A percentile compares a stretch with the other conserved stretches of the same genome.
Conservation (phyloP, 208 protist species). For the Acanthamoeba lugdunensis region DNA sequence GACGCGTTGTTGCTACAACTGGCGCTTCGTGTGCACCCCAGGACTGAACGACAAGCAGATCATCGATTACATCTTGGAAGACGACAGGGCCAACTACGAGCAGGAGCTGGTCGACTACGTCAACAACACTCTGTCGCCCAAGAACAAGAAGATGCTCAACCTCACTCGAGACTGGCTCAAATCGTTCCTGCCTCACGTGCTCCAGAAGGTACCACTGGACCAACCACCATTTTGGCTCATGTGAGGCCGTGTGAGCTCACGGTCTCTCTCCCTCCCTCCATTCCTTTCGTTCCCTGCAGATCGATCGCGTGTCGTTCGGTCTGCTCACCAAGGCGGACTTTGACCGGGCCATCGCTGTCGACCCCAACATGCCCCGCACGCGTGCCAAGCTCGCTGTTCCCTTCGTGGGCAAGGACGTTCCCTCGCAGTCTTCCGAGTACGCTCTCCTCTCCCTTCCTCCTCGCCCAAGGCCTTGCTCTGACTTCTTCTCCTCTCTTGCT, state of each 20-base stretch:
- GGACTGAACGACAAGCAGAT: constrained; percentile 74
- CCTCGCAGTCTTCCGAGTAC: constrained; percentile 91
- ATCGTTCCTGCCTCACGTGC: constrained; percentile 92
- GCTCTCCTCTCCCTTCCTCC: neutral
- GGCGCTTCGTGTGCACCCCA: neutral
- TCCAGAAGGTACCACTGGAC: constrained; percentile 80
- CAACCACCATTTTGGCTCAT: neutral
- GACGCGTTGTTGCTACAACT: neutral
- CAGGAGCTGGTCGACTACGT: constrained; percentile 54
- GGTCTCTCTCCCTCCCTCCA: too few relatives aligned
- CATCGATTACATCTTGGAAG: constrained; percentile 68
- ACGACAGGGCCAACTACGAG: constrained; percentile 61
- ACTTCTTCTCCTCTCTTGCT: neutral
- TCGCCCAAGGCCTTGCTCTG: neutral
- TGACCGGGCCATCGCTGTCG: constrained; percentile 73
- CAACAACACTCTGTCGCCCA: constrained; percentile 73
- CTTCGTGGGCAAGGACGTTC: constrained; percentile 96
- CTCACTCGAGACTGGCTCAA: constrained; percentile 92
- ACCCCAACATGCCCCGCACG: constrained; percentile 89
- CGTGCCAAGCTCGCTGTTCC: constrained; percentile 92
- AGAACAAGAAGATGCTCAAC: constrained; percentile 90
- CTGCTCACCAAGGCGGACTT: constrained; percentile 89
- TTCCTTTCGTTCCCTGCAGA: constrained; percentile 88
- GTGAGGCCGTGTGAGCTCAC: neutral
- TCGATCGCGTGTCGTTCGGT: constrained; percentile 94